Base-by-base conservation (phyloP, 2,329 filamentous ascomycete species). In the Phaeophleospora eucalypticola region DNA sequence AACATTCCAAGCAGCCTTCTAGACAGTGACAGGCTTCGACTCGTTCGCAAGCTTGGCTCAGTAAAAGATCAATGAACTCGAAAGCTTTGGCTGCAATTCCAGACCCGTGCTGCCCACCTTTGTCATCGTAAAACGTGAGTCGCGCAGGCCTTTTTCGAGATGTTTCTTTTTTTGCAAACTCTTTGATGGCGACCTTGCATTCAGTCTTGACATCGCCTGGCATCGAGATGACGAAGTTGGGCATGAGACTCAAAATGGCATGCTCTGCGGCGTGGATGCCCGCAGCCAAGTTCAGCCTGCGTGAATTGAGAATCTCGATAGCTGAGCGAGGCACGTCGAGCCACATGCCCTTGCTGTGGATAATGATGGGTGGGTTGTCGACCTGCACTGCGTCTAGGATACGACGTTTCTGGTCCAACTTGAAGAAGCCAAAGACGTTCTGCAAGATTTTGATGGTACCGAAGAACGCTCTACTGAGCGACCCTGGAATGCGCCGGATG, bases 201-300 rank as follows among this genome's bases (percentile, higher is more conserved):
- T 97, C 93, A 0, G 93, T 97, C 35, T 88, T 81, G 12, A 98
- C 88, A 58, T 97, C 93, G 19, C 89, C 90, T 0, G 90, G 89
- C 72, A 90, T 84, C 57, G 82, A 87, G 58, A 96, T 82, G 36
- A 97, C 88, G 62, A 94, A 95, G 38, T 88, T 93, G 0, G 91
- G 91, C 71, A 97, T 83, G 2, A 97, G 75, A 33, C 81, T 86
- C 52, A 97, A 79, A 18, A 97, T 75, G 0, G 90, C 89, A 65
- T 98, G 93, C 68, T 97, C 89, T 2, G 93, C 91, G 0, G 91
- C 91, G 63, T 97, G 93, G 48, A 98, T 96, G 0, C 87, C 88
- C 0, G 85, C 93, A 0, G 89, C 91, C 8, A 91, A 78, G 64
- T 96, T 88, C 24, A 97, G 74, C 0, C 82, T 75, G 6, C 84